Percentiles rank a stretch among this genome's conserved stretches.
These are phyloP conservation scores for Botrytis fabae DNA, from an alignment of 2,329 filamentous ascomycete species.

Conservation along the genomic window DNA sequence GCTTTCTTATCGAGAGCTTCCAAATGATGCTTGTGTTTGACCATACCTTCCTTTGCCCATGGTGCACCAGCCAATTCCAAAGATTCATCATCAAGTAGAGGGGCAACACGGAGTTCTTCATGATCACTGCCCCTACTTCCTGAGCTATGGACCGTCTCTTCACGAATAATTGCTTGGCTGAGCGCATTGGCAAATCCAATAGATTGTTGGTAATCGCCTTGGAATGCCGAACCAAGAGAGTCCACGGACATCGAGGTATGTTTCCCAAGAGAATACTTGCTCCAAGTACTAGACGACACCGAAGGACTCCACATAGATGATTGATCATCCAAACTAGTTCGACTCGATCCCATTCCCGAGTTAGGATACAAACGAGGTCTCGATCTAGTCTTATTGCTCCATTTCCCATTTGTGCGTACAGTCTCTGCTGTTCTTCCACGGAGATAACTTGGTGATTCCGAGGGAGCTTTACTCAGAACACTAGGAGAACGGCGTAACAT, in stretches of 20 bases:
- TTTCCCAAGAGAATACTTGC: slow-evolving; percentile 86
- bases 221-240: slow-evolving; percentile 76
- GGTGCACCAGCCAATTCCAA: slow-evolving; percentile 91
- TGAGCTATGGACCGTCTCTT: slow-evolving; percentile 64
- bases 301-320: slow-evolving; percentile 88
- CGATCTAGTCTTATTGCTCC: slow-evolving; percentile 84
- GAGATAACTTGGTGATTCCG: slow-evolving; percentile 69
- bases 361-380: slow-evolving; percentile 72
- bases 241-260: slow-evolving; percentile 91
- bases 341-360: slow-evolving; percentile 83
- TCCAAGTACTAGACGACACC: slow-evolving; percentile 85
- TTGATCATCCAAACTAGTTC: slow-evolving; percentile 90
- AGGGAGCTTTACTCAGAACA: slow-evolving; percentile 88
- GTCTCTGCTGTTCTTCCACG: slow-evolving; percentile 68
- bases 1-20: slow-evolving; percentile 88
- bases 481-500: slow-evolving; percentile 85
- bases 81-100: slow-evolving; percentile 86
- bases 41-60: slow-evolving; percentile 95
- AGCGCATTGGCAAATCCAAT: slow-evolving; percentile 97
- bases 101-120: slow-evolving; percentile 49
- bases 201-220: slow-evolving; percentile 87
- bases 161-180: slow-evolving; percentile 93
- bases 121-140: slow-evolving; percentile 38
- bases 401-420: slow-evolving; percentile 54
- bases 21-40: slow-evolving; percentile 95